phyloP scores from a whole-genome alignment of 257 asterid genomes.

The Nicotiana obtusifolia region DNA sequence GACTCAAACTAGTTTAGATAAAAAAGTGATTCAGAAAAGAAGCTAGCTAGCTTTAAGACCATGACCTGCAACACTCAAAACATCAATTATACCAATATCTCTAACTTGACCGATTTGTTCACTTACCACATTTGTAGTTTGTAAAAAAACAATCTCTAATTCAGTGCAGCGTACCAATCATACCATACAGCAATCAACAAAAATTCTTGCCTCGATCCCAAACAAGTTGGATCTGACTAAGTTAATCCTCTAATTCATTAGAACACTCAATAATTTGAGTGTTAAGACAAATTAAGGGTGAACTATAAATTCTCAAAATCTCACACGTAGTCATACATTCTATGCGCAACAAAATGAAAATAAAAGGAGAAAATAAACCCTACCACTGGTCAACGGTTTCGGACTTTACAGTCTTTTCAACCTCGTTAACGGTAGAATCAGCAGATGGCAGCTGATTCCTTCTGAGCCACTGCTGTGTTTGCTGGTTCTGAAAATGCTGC shows the following conservation, averaged over 20 bases:
- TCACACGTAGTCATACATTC: neutral
- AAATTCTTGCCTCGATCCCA: neutral
- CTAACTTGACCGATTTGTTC: neutral
- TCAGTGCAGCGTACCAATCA: neutral
- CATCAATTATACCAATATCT: neutral
- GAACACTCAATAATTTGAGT: neutral
- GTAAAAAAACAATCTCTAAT: neutral
- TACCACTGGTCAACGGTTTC: conserved; percentile 81
- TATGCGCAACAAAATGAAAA: neutral
- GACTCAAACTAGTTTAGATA: neutral
- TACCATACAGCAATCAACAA: neutral
- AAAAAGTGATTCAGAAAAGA: neutral
- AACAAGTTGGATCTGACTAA: neutral
- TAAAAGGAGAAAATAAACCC: neutral
- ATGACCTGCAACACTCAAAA: neutral
- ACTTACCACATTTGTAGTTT: neutral
- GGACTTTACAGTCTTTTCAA: conserved; percentile 82
- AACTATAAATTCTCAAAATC: neutral
- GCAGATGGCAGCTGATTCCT: conserved; percentile 44
- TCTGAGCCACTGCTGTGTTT: conserved; percentile 84
- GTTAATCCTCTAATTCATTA: neutral
- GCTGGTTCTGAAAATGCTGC: conserved; percentile 28
- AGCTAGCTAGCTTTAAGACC: neutral
- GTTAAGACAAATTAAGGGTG: neutral
- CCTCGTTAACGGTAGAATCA: conserved; percentile 60